These are phyloP conservation scores for Backusella circina DNA, from an alignment of 192 early-diverging fungal species.

Conservation along the genomic window DNA sequence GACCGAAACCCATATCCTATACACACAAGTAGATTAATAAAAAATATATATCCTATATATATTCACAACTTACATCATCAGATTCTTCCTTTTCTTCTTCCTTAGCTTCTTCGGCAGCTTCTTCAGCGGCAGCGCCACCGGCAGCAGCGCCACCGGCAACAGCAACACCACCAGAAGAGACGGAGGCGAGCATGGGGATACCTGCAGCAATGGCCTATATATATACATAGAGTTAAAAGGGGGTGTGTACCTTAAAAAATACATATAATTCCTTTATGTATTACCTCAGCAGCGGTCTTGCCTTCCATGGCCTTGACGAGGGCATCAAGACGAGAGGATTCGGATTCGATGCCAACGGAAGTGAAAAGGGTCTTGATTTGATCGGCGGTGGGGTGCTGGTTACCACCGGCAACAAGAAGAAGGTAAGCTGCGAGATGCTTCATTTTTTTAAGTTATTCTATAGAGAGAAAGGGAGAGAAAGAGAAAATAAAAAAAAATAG, in stretches of 20 bases:
- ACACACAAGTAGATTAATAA: no score
- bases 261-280: not conserved
- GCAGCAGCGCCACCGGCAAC: constrained; percentile 58
- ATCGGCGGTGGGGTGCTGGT: constrained; percentile 68
- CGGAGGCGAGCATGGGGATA: constrained; percentile 84
- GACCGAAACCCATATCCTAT: constrained; percentile 88
- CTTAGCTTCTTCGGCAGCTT: constrained; percentile 72
- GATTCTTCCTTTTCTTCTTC: constrained; percentile 90
- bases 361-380: constrained; percentile 81
- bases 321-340: constrained; percentile 67
- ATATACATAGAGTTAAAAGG: not conserved
- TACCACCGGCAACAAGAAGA: constrained; percentile 87
- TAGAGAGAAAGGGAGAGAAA: constrained; percentile 5
- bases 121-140: constrained; percentile 62
- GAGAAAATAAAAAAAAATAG: not conserved
- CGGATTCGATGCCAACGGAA: constrained; percentile 90
- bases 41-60: not conserved
- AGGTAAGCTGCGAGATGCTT: constrained; percentile 98
- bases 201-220: constrained; percentile 86
- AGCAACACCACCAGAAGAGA: constrained; percentile 88
- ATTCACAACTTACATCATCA: constrained; percentile 55
- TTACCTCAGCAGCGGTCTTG: constrained; percentile 83
- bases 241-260: not conserved
- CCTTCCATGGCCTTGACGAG: constrained; percentile 80
- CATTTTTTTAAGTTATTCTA: constrained; percentile 51